Percentiles rank a stretch among this genome's conserved stretches.
phyloP scores from a whole-genome alignment of 225 moss, liverwort and hornwort species.

The Rhytidiadelphus loreus region DNA sequence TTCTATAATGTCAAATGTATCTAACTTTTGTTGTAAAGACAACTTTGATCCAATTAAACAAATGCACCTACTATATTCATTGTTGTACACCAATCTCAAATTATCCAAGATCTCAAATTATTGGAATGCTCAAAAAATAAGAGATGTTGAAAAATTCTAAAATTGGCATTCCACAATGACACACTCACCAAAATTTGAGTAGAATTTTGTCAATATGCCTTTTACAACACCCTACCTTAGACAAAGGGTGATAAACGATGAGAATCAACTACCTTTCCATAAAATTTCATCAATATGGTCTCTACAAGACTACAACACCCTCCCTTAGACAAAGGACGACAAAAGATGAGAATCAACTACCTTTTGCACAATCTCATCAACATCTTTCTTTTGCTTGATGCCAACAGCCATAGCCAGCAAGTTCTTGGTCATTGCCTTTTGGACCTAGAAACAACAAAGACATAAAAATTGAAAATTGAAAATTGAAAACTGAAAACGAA shows the following conservation, averaged over 20 bases:
- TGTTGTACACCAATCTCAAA: not conserved
- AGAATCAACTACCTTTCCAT: not conserved
- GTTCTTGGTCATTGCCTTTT: constrained; percentile 31
- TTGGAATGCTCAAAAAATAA: not conserved
- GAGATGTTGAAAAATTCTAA: not conserved
- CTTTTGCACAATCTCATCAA: constrained; percentile 45
- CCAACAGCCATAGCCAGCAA: constrained; percentile 88
- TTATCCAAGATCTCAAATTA: too few relatives aligned
- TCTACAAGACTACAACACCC: not conserved
- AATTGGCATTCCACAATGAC: not conserved
- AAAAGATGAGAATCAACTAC: not conserved
- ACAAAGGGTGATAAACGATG: not conserved
- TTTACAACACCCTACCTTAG: not conserved
- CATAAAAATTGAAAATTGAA: not conserved
- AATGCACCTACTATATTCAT: not conserved
- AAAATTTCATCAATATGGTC: not conserved
- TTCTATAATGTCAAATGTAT: not conserved
- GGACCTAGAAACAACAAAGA: not conserved
- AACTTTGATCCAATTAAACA: not conserved
- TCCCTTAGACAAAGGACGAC: too few relatives aligned
- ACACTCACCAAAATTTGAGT: not conserved
- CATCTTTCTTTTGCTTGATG: constrained; percentile 64
- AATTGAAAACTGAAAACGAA: not conserved
- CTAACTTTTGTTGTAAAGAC: not conserved
- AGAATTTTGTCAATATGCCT: too few relatives aligned